Evolutionary conservation across 2,329 filamentous ascomycete species (phyloP), one percentile per base, ranked within the genome.

Genomic region (Diaporthe longicolla): DNA sequence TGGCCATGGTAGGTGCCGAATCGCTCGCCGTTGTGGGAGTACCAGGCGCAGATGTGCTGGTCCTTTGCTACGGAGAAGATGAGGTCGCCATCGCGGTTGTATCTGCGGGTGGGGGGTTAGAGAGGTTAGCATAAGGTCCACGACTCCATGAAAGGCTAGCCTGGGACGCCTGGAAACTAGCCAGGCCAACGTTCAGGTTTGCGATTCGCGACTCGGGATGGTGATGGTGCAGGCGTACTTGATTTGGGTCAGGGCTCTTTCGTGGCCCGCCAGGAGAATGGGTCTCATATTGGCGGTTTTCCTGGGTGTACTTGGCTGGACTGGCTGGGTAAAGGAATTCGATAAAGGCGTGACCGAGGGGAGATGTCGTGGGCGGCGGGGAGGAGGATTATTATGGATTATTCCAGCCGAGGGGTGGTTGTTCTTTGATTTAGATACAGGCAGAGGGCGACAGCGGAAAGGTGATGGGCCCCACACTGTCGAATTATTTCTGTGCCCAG

Each of bases 31-130:
- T 99, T 99, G 88, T 97, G 95, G 78, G 95, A 93, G 87, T 92
- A 98, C 97, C 97, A 99, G 78, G 92, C 96, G 89, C 96, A 98
- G 81, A 98, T 95, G 82, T 97, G 91, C 87, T 98, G 96, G 86
- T 98, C 96, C 88, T 98, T 98, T 79, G 95, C 91, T 76, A 95
- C 94, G 77, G 95, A 98, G 89, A 98, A 98, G 83, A 98, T 92
- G 79, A 98, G 91, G 83, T 99, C 97, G 86, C 97, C 97, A 87
- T 99, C 97, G 85, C 92, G 91, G 87, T 95, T 97, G 88, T 94
- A 98, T 83, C 93, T 95, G 75, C 11, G 37, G 63, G 26, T 48
- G 40, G 40, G 40, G 54, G 35, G 37, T 35, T 54, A 43, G 66
- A 65, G 66, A 48, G 59, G 58, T 59, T 66, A 58, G 69, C 13